Evolutionary conservation across 108 stramenopile genomes (phyloP).

Genomic region (Parmales sp.): DNA sequence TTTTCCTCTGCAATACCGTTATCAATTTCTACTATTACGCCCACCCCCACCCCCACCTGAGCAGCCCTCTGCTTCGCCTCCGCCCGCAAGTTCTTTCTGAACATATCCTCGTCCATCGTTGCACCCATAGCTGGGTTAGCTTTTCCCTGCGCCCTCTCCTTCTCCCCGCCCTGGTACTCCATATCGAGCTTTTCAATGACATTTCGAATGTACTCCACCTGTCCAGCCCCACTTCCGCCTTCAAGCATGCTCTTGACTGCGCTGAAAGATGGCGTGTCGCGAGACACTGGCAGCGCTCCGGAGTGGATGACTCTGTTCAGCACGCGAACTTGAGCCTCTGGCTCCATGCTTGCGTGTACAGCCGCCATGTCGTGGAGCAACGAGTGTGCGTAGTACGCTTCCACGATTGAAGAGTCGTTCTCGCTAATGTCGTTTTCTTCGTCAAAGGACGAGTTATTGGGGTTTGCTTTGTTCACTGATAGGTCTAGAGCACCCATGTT

Average conservation of each 20-base stretch:
- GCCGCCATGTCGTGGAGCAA: slow-evolving; percentile 20
- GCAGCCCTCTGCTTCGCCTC: slow-evolving; percentile 3
- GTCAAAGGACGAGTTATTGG: not conserved
- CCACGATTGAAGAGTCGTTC: not conserved
- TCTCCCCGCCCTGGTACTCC: slow-evolving; percentile 15
- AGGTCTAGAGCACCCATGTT: slow-evolving; percentile 52
- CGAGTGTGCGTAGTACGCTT: slow-evolving; percentile 10
- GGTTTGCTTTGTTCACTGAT: not conserved
- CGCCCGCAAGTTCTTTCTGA: slow-evolving; percentile 6
- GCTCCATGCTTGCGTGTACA: slow-evolving; percentile 17
- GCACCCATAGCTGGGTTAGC: too few species aligned
- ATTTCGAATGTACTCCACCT: not conserved
- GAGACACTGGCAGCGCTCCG: slow-evolving; percentile 35
- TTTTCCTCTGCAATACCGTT: not conserved
- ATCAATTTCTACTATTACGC: not conserved
- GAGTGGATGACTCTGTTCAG: slow-evolving; percentile 19
- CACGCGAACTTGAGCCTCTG: slow-evolving; percentile 25
- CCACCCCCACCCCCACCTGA: not conserved
- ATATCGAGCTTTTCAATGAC: not conserved
- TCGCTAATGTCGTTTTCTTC: not conserved
- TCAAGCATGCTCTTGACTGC: slow-evolving; percentile 26
- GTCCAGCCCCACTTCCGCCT: not conserved
- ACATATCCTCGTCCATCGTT: slow-evolving; percentile 11
- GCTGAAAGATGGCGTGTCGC: slow-evolving; percentile 35
- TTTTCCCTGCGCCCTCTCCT: too few species aligned